Evolutionary conservation across 192 early-diverging fungal species (phyloP).

Genomic region (Coemansia sp.): DNA sequence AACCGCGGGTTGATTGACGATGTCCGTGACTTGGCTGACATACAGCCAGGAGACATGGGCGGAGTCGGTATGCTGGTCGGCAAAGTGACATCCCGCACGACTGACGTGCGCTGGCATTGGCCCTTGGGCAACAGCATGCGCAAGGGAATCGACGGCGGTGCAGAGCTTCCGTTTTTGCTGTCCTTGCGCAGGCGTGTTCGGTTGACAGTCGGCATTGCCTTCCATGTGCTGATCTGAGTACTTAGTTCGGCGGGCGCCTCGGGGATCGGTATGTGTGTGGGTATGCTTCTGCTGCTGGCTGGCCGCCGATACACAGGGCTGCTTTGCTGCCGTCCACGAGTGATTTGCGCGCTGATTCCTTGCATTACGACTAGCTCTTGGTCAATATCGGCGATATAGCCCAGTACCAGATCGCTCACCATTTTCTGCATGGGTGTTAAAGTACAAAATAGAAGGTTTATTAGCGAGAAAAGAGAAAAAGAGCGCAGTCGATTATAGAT

Average conservation of each 20-base stretch:
- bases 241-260: constrained; percentile 1
- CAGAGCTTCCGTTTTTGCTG: constrained; percentile 15
- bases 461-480: constrained; percentile 4
- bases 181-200: constrained; percentile 13
- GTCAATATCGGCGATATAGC: constrained; percentile 34
- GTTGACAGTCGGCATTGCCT: constrained; percentile 9
- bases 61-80: constrained; percentile 6
- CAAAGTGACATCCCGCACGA: background rate
- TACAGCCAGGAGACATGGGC: constrained; percentile 8
- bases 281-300: background rate
- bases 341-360: constrained; percentile 44
- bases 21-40: background rate
- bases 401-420: constrained; percentile 21
- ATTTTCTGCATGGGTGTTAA: background rate
- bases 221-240: constrained; percentile 14
- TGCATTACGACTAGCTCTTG: constrained; percentile 43
- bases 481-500: background rate
- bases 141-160: constrained; percentile 32
- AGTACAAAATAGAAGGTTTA: constrained; percentile 4
- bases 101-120: background rate
- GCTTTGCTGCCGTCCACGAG: constrained; percentile 29
- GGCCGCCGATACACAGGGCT: background rate
- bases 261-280: background rate
- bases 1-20: constrained; percentile 33
- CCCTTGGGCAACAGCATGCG: constrained; percentile 25